Base-by-base conservation (phyloP, 2,329 filamentous ascomycete species). In the Phialocephala subalpina region DNA sequence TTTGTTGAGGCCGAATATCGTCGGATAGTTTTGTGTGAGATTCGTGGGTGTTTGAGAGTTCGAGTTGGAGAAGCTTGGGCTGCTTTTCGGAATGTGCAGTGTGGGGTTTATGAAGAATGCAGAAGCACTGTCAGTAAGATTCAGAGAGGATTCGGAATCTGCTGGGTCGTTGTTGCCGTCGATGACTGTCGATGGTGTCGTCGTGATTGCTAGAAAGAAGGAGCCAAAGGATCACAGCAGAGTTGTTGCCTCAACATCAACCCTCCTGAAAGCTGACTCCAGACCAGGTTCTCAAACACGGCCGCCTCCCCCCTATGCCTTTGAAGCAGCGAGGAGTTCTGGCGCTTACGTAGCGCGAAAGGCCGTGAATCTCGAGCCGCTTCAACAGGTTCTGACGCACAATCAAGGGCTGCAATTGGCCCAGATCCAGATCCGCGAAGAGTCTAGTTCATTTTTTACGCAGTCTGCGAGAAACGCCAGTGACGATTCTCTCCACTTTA, bases 251-350 rank as follows among this genome's bases (percentile, higher is more conserved):
- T 67, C 65, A 60, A 59, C 56, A 25, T 45, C 18, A 20, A 36
- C 40, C 35, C 40, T 33, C 57, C 33, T 20, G 16, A 9, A 33
- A 14, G 58, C 49, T 65, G 63, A 65, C 58, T 60, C 42, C 53
- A 61, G 27, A 5, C 38, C 42, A n/a, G 56, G 49, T 22, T 27
- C 60, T 68, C 63, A 61, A 61, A 64, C 36, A 55, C 52, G 42
- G 57, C 63, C 60, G 60, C 52, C 55, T 42, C 58, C 47, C 58
- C 40, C 42, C 49, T 42, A 33, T 58, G 27, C 14, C 3, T 33
- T 47, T 58, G 33, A 69, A 67, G 61, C 66, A 66, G 66, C 69
- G 47, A 66, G 27, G 29, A 35, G 25, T 65, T 63, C 56, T 47
- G 55, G 67, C 67, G 63, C 69, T 69, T 68, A 67, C 64, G 45